Evolutionary conservation across 2,329 filamentous ascomycete genomes (phyloP).

Genomic region (Neofusicoccum kwambonambiense): DNA sequence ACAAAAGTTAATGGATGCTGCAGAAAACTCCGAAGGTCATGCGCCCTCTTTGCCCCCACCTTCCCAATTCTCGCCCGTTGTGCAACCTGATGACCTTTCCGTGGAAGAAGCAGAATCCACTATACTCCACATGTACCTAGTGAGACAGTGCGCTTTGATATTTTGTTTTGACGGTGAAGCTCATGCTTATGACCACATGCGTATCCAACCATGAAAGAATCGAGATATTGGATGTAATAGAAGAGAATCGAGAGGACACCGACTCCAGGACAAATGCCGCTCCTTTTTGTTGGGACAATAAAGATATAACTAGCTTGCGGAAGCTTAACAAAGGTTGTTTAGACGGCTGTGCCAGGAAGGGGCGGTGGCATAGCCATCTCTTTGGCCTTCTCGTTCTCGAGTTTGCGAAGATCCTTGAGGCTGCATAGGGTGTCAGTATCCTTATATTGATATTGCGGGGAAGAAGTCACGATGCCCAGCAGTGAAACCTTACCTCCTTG

Average conservation of each 20-base stretch:
- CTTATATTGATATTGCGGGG: neutral
- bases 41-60: neutral
- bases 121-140: neutral
- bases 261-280: neutral
- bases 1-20: neutral
- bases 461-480: too few species aligned
- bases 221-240: neutral
- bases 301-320: neutral
- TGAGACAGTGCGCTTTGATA: neutral
- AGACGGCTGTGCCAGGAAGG: constrained; percentile 16
- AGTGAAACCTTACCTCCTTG: constrained; percentile 1
- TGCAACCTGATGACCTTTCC: neutral
- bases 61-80: neutral
- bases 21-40: neutral
- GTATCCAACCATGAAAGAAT: neutral
- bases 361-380: constrained; percentile 18
- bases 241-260: neutral
- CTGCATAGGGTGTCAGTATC: neutral
- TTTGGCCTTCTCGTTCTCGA: constrained; percentile 17
- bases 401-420: constrained; percentile 15
- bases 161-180: neutral
- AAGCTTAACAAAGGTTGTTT: neutral
- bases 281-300: neutral
- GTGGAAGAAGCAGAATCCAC: too few species aligned
- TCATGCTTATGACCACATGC: neutral